These are phyloP conservation scores for Penstemon barbatus DNA, from an alignment of 257 asterid species.

Conservation along the genomic window DNA sequence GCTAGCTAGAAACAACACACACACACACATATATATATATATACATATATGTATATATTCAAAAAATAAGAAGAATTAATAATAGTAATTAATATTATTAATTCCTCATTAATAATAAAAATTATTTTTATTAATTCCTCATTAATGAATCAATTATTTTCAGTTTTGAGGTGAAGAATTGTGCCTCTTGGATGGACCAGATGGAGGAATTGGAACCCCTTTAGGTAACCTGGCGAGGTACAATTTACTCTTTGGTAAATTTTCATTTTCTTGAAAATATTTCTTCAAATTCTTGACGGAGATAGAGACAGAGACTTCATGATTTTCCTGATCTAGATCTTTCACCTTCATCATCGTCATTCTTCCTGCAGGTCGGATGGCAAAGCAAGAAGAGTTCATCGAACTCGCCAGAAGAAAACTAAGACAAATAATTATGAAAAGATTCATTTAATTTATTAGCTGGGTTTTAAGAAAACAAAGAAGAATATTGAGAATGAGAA, in stretches of 20 bases:
- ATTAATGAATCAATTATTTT: background rate
- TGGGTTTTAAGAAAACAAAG: constrained; percentile 15
- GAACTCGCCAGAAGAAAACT: constrained; percentile 17
- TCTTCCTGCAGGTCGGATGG: constrained; percentile 28
- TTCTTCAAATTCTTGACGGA: constrained; percentile 18
- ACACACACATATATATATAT: too few species aligned
- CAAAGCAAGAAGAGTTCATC: constrained; percentile 7
- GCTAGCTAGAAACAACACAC: too few species aligned
- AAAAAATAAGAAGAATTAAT: too few species aligned
- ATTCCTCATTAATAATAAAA: too few species aligned
- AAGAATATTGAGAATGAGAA: constrained; percentile 17
- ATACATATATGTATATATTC: too few species aligned
- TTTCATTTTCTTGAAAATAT: constrained; percentile 21
- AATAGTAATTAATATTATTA: too few species aligned
- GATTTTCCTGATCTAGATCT: background rate
- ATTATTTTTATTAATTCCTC: too few species aligned
- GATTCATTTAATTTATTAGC: background rate
- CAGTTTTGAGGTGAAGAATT: constrained; percentile 34
- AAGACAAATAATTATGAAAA: background rate
- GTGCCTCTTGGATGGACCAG: constrained; percentile 55
- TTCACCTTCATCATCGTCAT: constrained; percentile 22
- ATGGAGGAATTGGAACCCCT: constrained; percentile 49
- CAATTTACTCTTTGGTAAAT: constrained; percentile 9
- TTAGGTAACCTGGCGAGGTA: constrained; percentile 45
- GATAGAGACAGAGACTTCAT: constrained; percentile 19